Evolutionary conservation across 2,329 filamentous ascomycete genomes (phyloP), one percentile per base, ranked within the genome.

Genomic region (Capronia coronata): DNA sequence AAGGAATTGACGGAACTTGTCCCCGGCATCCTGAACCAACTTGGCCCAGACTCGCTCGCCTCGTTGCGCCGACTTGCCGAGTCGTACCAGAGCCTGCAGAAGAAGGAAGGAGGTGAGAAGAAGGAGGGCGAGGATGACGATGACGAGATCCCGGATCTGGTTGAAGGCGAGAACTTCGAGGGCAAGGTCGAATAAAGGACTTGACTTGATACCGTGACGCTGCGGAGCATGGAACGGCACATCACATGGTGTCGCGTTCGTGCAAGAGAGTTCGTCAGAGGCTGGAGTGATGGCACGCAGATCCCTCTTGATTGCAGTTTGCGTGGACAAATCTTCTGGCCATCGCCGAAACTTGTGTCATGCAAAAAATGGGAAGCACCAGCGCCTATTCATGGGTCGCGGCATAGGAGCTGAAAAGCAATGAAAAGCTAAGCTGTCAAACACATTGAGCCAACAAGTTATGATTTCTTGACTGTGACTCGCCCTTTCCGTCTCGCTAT

Each of bases 1-100:
- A 98, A 98, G 83, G 93, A 98, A 78, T 87, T 98, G 62, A 98
- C 93, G 57, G 93, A 98, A 79, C 89, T 98, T 65, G 93, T 98
- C 61, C 93, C 93, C 65, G 93, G 93, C 61, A 98, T 98, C 75
- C 87, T 98, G 59, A 98, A 97, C 85, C 93, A 98, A 79, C 88
- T 98, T 59, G 93, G 93, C 67, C 93, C 93, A 67, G 93, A 98
- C 79, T 95, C 88, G 59, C 86, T 98, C 54, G 93, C 93, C 55
- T 95, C 89, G 58, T 87, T 98, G 67, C 87, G 93, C 73, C 97
- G 97, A 80, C 82, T 98, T 59, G 93, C 93, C 64, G 93, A 98
- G 82, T 94, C 86, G 81, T 98, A 98, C 82, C 93, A 98, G 83
- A 93, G 82, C 77, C 83, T 97, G 82, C 91, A 96, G 77, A 95